These are phyloP conservation scores for Polychaeton citri DNA, from an alignment of 2,329 filamentous ascomycete genomes.

Conservation along the genomic window DNA sequence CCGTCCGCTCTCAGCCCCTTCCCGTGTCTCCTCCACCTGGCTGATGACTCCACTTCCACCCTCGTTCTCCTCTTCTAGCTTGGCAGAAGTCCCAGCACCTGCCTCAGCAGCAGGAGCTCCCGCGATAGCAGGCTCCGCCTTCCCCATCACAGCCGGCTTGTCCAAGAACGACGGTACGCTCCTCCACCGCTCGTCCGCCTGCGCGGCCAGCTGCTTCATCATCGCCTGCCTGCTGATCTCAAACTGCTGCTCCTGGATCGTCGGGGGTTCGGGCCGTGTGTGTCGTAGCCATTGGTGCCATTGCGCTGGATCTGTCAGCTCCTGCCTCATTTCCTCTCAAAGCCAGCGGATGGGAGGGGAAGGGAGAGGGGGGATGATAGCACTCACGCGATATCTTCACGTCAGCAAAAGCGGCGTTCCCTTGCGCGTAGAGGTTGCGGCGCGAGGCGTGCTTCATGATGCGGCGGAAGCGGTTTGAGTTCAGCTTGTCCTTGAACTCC, in stretches of 20 bases:
- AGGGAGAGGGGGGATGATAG: background rate
- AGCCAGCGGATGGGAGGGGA: background rate
- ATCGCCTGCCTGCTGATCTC: conserved; percentile 44
- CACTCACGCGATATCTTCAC: conserved; percentile 41
- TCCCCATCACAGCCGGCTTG: conserved; percentile 38
- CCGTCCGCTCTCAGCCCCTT: conserved; percentile 5
- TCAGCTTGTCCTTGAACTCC: conserved; percentile 49
- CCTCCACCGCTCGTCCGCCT: conserved; percentile 50
- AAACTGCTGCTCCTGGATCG: conserved; percentile 43
- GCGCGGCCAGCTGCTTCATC: conserved; percentile 45
- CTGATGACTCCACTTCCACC: background rate
- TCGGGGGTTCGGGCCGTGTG: conserved; percentile 42
- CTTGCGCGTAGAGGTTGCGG: background rate
- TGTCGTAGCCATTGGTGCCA: conserved; percentile 58
- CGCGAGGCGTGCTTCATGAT: conserved; percentile 43
- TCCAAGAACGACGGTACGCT: conserved; percentile 46
- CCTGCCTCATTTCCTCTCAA: background rate
- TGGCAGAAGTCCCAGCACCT: conserved; percentile 9
- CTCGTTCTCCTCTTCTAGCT: conserved; percentile 16
- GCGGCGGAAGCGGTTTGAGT: conserved; percentile 40
- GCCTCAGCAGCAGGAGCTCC: conserved; percentile 20
- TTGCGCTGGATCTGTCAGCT: conserved; percentile 33
- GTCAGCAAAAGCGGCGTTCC: conserved; percentile 40
- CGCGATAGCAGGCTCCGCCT: conserved; percentile 34
- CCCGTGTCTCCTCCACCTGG: conserved; percentile 2